Evolutionary conservation across 2,329 filamentous ascomycete species (phyloP).

Genomic region (Ophiostoma pallidulum): DNA sequence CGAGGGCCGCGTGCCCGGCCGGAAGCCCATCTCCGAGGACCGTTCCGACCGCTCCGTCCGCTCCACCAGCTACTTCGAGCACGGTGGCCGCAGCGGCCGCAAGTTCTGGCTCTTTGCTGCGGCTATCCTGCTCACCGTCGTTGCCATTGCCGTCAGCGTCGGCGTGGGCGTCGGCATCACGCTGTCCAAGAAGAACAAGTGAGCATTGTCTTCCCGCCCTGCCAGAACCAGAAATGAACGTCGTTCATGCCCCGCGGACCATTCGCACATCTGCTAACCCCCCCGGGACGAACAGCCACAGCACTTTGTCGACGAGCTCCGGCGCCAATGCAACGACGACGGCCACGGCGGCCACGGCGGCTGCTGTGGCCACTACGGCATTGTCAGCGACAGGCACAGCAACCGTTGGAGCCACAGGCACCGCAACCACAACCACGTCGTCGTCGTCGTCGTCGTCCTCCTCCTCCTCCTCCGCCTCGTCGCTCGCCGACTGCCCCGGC

Average conservation of each 20-base stretch:
- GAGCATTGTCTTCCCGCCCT: too few species aligned
- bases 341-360: not conserved
- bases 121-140: conserved; percentile 21
- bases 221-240: too few species aligned
- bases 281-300: too few species aligned
- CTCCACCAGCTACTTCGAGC: conserved; percentile 20
- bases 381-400: conserved; percentile 6
- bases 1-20: conserved; percentile 14
- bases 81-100: conserved; percentile 19
- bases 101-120: conserved; percentile 28
- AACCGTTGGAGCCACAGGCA: conserved; percentile 2
- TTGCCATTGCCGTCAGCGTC: conserved; percentile 28
- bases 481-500: conserved; percentile 30
- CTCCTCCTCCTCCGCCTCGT: conserved; percentile 16
- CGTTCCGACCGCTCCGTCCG: conserved; percentile 1
- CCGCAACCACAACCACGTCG: too few species aligned
- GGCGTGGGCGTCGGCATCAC: conserved; percentile 32
- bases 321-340: too few species aligned
- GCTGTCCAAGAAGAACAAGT: conserved; percentile 1
- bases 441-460: conserved; percentile 13
- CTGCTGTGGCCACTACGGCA: not conserved
- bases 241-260: too few species aligned
- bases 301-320: too few species aligned
- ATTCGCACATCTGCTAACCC: too few species aligned
- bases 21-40: conserved; percentile 13